phyloP scores from a whole-genome alignment of 176 grass and related monocot genomes.

The Typha latifolia region DNA sequence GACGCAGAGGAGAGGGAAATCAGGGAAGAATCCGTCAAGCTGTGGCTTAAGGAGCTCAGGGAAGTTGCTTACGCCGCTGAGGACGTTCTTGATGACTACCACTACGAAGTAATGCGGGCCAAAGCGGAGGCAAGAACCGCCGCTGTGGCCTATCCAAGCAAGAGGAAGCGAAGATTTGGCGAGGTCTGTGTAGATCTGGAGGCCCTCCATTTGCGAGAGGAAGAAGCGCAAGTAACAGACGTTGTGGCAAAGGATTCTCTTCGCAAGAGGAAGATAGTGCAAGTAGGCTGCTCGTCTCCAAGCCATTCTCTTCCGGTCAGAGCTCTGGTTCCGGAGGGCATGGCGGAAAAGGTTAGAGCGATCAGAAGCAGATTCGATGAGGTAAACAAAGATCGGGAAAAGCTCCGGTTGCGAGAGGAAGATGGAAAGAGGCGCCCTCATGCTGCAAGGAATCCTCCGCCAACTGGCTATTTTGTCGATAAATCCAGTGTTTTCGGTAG shows the following conservation, averaged over 20 bases:
- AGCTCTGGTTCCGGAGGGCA: slow-evolving; percentile 5
- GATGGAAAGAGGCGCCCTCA: background rate
- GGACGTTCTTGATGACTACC: slow-evolving; percentile 18
- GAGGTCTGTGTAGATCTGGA: no score
- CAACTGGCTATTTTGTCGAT: no score
- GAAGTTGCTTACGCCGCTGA: slow-evolving; percentile 1
- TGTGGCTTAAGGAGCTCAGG: slow-evolving; percentile 26
- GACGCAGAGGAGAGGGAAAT: slow-evolving; percentile 24
- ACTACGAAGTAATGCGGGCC: no score
- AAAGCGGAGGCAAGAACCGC: no score
- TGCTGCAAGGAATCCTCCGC: no score
- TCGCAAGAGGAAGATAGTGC: no score
- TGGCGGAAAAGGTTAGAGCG: background rate
- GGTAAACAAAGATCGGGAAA: slow-evolving; percentile 6
- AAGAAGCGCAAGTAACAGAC: no score
- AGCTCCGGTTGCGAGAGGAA: background rate
- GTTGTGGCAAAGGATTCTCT: no score
- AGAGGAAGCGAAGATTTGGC: no score
- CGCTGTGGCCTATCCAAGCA: no score
- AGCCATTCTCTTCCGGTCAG: background rate
- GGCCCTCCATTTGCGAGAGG: no score
- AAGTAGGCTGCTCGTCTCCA: background rate
- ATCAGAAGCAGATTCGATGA: slow-evolving; percentile 15
- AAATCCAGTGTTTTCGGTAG: slow-evolving; percentile 11
- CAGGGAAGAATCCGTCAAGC: slow-evolving; percentile 8